phyloP scores from a whole-genome alignment of 495 filamentous ascomycete genomes.

The Pyronema omphalodes region DNA sequence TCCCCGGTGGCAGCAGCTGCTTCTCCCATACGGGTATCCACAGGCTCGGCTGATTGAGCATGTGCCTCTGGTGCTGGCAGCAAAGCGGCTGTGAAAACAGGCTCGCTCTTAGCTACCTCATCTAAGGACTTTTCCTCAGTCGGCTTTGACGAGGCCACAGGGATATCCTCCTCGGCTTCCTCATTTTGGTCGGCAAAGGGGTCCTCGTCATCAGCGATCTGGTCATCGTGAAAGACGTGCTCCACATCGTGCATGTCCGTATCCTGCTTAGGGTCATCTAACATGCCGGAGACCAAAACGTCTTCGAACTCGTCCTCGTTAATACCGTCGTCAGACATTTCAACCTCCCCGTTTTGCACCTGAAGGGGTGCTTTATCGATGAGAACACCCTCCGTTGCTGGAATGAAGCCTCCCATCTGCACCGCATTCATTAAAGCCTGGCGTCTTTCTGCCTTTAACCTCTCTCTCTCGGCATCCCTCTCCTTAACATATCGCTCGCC shows the following conservation, averaged over 20 bases:
- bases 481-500: conserved; percentile 71
- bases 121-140: not conserved
- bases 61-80: not conserved
- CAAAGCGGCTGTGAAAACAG: no score
- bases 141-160: not conserved
- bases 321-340: conserved; percentile 26
- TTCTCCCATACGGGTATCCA: not conserved
- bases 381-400: conserved; percentile 19
- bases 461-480: conserved; percentile 65
- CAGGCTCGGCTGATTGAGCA: not conserved
- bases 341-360: conserved; percentile 49
- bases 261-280: conserved; percentile 11
- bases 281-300: conserved; percentile 35
- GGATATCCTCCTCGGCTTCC: no score
- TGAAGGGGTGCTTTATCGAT: conserved; percentile 39
- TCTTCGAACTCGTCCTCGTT: conserved; percentile 86
- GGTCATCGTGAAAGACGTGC: not conserved
- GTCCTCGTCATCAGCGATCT: conserved; percentile 35
- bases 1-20: not conserved
- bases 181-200: conserved; percentile 46
- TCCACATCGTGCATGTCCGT: not conserved
- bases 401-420: conserved; percentile 10
- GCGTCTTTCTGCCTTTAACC: conserved; percentile 49
- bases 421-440: conserved; percentile 17
- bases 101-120: not conserved